Percentiles rank a stretch among this genome's conserved stretches.
Evolutionary conservation across 257 asterid species (phyloP).

Genomic region (Mitragyna speciosa): DNA sequence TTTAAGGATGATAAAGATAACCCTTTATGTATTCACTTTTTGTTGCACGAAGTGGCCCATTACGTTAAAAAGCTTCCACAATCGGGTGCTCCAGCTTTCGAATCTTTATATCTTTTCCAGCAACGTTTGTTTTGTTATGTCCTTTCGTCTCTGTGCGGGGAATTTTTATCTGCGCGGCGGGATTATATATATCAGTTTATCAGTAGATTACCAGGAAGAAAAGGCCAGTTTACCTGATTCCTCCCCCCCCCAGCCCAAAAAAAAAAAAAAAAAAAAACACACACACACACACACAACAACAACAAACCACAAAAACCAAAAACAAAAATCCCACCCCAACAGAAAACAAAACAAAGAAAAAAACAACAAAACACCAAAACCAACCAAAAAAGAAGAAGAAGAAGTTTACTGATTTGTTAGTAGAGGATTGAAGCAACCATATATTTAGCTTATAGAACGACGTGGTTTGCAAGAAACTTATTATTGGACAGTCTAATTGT

Average conservation of each 20-base stretch:
- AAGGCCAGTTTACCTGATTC: background rate
- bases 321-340: too few species aligned
- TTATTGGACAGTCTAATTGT: background rate
- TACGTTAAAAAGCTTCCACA: constrained; percentile 4
- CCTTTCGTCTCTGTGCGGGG: background rate
- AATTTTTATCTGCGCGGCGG: background rate
- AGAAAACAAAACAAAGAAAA: too few species aligned
- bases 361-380: too few species aligned
- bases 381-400: too few species aligned
- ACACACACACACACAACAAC: too few species aligned
- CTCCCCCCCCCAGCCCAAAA: too few species aligned
- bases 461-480: background rate
- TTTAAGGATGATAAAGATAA: constrained; percentile 4
- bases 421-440: background rate
- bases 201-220: background rate
- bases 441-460: background rate
- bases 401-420: background rate
- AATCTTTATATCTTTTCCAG: background rate
- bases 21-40: constrained; percentile 12
- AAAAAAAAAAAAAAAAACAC: too few species aligned
- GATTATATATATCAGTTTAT: background rate
- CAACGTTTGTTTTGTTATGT: background rate
- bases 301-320: too few species aligned
- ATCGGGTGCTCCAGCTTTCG: constrained; percentile 2
- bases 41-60: constrained; percentile 14